A percentile compares a stretch with the other conserved stretches of the same genome.
Conservation (phyloP, 495 filamentous ascomycete species). For the Rhizodiscina lignyota region DNA sequence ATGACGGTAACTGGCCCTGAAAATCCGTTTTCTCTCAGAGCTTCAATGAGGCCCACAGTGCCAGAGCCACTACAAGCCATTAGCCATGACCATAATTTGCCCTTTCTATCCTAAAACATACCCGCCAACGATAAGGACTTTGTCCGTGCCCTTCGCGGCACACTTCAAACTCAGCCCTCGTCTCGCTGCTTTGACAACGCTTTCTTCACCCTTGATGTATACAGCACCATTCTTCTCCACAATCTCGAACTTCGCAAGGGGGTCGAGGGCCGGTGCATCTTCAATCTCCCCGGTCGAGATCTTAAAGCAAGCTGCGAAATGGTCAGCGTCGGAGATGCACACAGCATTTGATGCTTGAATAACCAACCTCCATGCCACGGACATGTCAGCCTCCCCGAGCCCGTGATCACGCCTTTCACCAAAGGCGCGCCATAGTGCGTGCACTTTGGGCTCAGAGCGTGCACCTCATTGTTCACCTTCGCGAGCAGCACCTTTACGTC, state of each 20-base stretch:
- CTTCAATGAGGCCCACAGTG: conserved; percentile 61
- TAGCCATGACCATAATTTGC: conserved; percentile 5
- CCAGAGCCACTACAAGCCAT: conserved; percentile 54
- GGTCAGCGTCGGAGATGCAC: conserved; percentile 2
- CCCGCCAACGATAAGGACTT: conserved; percentile 77
- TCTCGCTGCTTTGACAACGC: conserved; percentile 57
- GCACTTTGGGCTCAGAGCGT: conserved; percentile 73
- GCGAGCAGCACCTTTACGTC: conserved; percentile 73
- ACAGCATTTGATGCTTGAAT: background rate
- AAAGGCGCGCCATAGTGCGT: conserved; percentile 91
- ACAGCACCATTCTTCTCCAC: conserved; percentile 63
- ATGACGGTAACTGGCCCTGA: conserved; percentile 69
- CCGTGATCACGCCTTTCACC: conserved; percentile 63
- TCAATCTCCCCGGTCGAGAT: conserved; percentile 82
- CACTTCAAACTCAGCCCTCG: conserved; percentile 61
- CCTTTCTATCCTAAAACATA: conserved; percentile 21
- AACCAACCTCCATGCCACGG: conserved; percentile 83
- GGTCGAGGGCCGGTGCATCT: conserved; percentile 77
- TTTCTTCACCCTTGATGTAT: conserved; percentile 70
- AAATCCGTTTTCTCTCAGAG: conserved; percentile 66
- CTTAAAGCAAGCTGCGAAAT: conserved; percentile 66
- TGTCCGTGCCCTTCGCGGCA: conserved; percentile 42
- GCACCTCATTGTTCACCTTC: conserved; percentile 53
- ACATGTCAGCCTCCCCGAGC: conserved; percentile 72
- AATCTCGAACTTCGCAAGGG: conserved; percentile 63